Conservation (phyloP, 129 eudicot genomes). For the Tanacetum coccineum region DNA sequence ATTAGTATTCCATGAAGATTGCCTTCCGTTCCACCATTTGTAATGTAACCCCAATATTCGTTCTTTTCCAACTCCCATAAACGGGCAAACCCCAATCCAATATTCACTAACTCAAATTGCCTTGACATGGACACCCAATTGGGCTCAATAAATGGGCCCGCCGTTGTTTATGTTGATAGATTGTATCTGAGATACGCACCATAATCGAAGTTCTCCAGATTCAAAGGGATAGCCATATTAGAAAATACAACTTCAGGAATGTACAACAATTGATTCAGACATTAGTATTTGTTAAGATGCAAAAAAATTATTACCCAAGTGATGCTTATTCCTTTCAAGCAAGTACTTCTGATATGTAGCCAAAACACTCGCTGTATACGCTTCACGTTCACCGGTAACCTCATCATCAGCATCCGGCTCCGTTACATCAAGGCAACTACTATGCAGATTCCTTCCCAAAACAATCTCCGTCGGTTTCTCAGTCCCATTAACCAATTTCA, state of each 20-base stretch:
- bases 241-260: neutral
- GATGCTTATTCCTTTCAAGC: too few relatives aligned
- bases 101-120: too few relatives aligned
- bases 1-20: too few relatives aligned
- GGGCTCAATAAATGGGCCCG: constrained; percentile 94
- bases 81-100: too few relatives aligned
- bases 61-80: too few relatives aligned
- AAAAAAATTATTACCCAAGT: too few relatives aligned
- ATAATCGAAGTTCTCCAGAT: constrained; percentile 88
- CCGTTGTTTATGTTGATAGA: constrained; percentile 87
- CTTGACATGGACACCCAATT: constrained; percentile 83
- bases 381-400: constrained; percentile 64
- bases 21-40: too few relatives aligned
- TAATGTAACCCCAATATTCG: too few relatives aligned
- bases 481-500: neutral
- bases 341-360: too few relatives aligned
- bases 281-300: too few relatives aligned
- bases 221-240: constrained; percentile 83
- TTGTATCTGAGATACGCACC: constrained; percentile 81
- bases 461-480: constrained; percentile 24
- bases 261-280: too few relatives aligned
- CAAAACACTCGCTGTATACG: too few relatives aligned
- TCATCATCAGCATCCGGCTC: neutral
- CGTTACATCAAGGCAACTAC: constrained; percentile 22
- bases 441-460: constrained; percentile 74